These are phyloP conservation scores for Mucor velutinosus DNA, from an alignment of 371 early-diverging fungal genomes.

Conservation along the genomic window DNA sequence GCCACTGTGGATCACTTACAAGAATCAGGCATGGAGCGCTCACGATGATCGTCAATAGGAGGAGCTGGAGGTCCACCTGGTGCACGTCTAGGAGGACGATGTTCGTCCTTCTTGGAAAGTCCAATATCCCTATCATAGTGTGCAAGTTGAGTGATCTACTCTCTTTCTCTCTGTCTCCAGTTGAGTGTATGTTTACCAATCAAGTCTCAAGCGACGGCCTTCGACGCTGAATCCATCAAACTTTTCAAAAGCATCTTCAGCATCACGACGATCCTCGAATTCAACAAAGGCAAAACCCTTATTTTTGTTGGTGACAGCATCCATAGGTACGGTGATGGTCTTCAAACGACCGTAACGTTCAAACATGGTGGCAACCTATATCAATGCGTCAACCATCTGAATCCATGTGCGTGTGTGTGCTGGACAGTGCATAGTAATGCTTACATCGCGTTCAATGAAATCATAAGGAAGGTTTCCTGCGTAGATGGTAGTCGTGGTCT, in stretches of 20 bases:
- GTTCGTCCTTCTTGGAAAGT: conserved; percentile 65
- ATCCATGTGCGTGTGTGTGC: not conserved
- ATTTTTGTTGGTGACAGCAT: conserved; percentile 72
- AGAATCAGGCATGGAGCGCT: conserved; percentile 26
- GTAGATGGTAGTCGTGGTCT: conserved; percentile 66
- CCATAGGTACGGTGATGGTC: conserved; percentile 72
- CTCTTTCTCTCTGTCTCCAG: not conserved
- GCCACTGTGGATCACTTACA: conserved; percentile 23
- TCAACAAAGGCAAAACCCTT: conserved; percentile 84
- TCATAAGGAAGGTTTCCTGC: conserved; percentile 84
- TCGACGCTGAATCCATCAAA: conserved; percentile 72
- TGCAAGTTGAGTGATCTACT: not conserved
- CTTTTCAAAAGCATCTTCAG: conserved; percentile 77
- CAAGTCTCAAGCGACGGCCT: conserved; percentile 75
- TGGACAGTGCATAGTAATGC: not conserved
- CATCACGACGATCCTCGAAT: conserved; percentile 76
- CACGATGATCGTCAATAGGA: conserved; percentile 34
- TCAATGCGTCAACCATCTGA: not conserved
- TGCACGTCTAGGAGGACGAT: conserved; percentile 28
- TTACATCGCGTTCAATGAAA: conserved; percentile 69
- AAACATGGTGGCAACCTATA: conserved; percentile 65
- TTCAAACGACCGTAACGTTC: conserved; percentile 72
- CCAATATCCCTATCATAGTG: conserved; percentile 61
- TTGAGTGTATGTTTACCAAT: conserved; percentile 51
- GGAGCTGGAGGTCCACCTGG: conserved; percentile 20